Evolutionary conservation across 1,284 basidiomycete species (phyloP).

Genomic region (Ustilago shanxiensis): DNA sequence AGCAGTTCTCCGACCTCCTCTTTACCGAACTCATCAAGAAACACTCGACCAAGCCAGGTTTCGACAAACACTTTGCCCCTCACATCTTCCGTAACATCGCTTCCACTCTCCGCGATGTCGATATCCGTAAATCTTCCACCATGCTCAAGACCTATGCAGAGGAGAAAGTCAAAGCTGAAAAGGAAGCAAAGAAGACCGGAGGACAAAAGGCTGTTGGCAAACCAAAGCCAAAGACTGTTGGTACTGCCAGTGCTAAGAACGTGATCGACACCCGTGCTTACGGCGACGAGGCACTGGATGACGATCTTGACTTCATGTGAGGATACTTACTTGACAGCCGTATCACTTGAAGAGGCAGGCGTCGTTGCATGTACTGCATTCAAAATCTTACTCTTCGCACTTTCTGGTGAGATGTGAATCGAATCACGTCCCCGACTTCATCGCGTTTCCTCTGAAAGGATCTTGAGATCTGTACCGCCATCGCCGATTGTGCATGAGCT

Average conservation of each 20-base stretch:
- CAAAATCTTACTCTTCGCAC: not conserved
- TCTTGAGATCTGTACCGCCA: no score
- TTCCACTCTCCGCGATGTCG: conserved; percentile 61
- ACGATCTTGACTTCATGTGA: conserved; percentile 69
- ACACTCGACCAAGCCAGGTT: conserved; percentile 58
- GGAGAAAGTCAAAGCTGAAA: conserved; percentile 64
- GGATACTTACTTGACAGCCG: no score
- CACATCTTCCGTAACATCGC: conserved; percentile 49
- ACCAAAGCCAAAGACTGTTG: conserved; percentile 63
- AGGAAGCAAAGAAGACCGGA: conserved; percentile 63
- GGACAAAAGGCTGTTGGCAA: conserved; percentile 41
- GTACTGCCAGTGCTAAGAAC: conserved; percentile 65
- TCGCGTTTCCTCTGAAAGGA: no score
- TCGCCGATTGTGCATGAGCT: no score
- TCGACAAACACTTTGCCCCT: conserved; percentile 66
- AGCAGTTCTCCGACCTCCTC: conserved; percentile 48
- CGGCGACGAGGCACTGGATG: conserved; percentile 67
- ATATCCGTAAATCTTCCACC: conserved; percentile 60
- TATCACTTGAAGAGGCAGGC: no score
- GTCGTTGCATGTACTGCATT: no score
- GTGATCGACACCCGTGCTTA: conserved; percentile 65
- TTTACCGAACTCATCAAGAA: conserved; percentile 59
- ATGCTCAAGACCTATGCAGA: conserved; percentile 64
- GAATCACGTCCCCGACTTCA: not conserved
- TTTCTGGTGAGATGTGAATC: not conserved